Conservation (phyloP, 2,329 filamentous ascomycete species). For the Dothistroma pini region DNA sequence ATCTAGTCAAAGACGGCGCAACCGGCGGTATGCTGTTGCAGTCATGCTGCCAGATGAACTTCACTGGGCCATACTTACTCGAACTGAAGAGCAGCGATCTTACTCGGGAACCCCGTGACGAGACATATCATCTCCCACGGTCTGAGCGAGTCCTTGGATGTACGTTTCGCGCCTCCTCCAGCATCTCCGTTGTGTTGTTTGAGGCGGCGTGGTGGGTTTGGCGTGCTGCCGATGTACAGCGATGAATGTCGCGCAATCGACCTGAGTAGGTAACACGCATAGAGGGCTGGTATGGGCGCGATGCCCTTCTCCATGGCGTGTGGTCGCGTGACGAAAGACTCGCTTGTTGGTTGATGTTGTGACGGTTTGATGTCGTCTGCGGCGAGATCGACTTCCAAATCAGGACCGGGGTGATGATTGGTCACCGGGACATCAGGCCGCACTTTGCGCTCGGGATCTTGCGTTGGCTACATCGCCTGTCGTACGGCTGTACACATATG, state of each 20-base stretch:
- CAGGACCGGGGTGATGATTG: neutral
- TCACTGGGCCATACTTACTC: constrained; percentile 59
- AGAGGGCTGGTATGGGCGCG: constrained; percentile 73
- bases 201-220: constrained; percentile 77
- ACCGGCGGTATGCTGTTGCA: neutral
- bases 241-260: constrained; percentile 69
- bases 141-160: constrained; percentile 62
- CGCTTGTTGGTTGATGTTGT: neutral
- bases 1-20: neutral
- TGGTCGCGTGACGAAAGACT: neutral
- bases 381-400: neutral
- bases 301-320: constrained; percentile 25
- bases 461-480: too few species aligned
- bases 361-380: neutral
- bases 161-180: constrained; percentile 77
- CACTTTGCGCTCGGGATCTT: too few species aligned
- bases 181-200: constrained; percentile 86
- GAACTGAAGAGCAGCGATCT: constrained; percentile 85
- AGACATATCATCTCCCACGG: constrained; percentile 91
- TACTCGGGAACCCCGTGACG: constrained; percentile 84
- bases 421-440: neutral
- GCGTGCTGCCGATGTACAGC: constrained; percentile 89
- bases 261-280: constrained; percentile 87
- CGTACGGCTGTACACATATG: too few species aligned
- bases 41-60: neutral